Percentiles rank a stretch among this genome's conserved stretches.
These are phyloP conservation scores for Cladobotryum protrusum DNA, from an alignment of 2,329 filamentous ascomycete genomes.

Conservation along the genomic window DNA sequence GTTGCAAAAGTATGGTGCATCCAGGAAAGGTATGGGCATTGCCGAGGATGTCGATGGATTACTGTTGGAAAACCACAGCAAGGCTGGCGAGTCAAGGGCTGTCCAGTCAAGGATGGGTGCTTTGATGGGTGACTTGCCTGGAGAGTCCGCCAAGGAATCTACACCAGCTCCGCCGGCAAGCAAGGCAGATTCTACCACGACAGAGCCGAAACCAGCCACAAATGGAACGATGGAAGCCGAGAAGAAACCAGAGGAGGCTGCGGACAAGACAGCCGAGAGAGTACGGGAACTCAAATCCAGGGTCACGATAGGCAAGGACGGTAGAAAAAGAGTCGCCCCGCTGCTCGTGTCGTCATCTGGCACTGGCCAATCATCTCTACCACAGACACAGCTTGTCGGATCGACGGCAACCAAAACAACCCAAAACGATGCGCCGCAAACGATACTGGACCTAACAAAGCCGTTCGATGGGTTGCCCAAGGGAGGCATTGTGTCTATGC, in stretches of 20 bases:
- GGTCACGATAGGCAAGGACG: constrained; percentile 92
- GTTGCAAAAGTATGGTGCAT: constrained; percentile 85
- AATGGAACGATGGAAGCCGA: constrained; percentile 29
- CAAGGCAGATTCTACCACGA: constrained; percentile 11
- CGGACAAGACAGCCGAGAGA: constrained; percentile 48
- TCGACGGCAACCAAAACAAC: constrained; percentile 57
- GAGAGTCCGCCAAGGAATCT: constrained; percentile 48
- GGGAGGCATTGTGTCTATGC: constrained; percentile 76
- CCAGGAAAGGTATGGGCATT: constrained; percentile 81
- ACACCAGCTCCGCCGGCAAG: constrained; percentile 41
- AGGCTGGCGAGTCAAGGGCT: constrained; percentile 80
- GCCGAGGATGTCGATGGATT: constrained; percentile 86
- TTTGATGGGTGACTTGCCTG: constrained; percentile 80
- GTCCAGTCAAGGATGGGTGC: constrained; percentile 96
- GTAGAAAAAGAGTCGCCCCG: constrained; percentile 91
- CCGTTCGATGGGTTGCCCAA: constrained; percentile 90
- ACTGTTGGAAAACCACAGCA: constrained; percentile 83
- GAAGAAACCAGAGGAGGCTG: constrained; percentile 38
- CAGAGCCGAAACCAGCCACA: constrained; percentile 29
- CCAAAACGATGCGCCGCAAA: constrained; percentile 69
- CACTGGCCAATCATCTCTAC: constrained; percentile 78
- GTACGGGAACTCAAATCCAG: constrained; percentile 71
- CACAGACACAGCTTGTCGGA: constrained; percentile 81
- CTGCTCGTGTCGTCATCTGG: constrained; percentile 86
- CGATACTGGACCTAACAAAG: constrained; percentile 82